These are phyloP conservation scores for Wickerhamomyces alni DNA, from an alignment of 805 yeast genomes.

Conservation along the genomic window DNA sequence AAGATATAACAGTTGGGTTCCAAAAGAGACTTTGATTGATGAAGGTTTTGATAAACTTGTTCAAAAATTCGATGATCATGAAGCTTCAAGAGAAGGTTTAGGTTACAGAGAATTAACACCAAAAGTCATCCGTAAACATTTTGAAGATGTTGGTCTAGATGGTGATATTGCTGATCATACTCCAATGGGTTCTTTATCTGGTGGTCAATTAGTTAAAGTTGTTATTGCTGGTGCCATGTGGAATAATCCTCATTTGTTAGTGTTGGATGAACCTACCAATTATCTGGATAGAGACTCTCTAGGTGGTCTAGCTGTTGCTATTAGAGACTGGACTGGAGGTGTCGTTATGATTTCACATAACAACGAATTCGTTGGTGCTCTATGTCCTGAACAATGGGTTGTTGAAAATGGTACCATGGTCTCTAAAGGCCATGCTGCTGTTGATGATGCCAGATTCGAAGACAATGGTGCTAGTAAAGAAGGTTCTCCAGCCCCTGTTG, in stretches of 20 bases:
- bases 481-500: constrained; percentile 36
- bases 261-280: constrained; percentile 47
- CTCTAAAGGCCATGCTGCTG: constrained; percentile 71
- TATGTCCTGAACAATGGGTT: constrained; percentile 98
- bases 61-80: constrained; percentile 97
- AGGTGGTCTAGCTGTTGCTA: constrained; percentile 96
- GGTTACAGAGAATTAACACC: constrained; percentile 95
- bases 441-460: constrained; percentile 77
- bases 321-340: constrained; percentile 97
- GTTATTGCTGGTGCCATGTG: constrained; percentile 99
- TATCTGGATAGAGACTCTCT: constrained; percentile 41
- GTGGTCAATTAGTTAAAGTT: constrained; percentile 97
- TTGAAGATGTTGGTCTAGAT: constrained; percentile 94
- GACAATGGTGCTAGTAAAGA: constrained; percentile 58
- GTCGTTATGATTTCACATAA: constrained; percentile 98
- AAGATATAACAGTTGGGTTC: constrained; percentile 88
- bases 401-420: constrained; percentile 89
- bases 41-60: constrained; percentile 87
- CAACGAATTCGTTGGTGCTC: constrained; percentile 92
- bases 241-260: constrained; percentile 97
- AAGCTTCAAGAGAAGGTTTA: constrained; percentile 97
- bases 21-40: constrained; percentile 73
- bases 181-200: constrained; percentile 92
- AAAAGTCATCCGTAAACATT: constrained; percentile 89
- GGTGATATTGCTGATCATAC: constrained; percentile 99